phyloP scores from a whole-genome alignment of 2,329 filamentous ascomycete species.

The Apiospora sp. region DNA sequence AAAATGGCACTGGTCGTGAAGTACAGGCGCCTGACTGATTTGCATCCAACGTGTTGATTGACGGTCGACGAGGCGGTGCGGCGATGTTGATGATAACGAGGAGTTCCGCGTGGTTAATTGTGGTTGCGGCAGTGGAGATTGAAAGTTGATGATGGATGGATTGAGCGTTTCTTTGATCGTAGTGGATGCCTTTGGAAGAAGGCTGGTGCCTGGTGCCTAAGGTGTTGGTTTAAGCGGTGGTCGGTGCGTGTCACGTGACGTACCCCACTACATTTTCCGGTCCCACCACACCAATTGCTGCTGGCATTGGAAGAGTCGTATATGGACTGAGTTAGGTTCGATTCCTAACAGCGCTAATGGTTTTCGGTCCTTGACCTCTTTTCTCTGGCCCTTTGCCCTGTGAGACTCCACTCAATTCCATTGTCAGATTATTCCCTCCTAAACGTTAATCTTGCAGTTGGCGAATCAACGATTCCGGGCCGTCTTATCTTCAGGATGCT shows the following conservation, averaged over 20 bases:
- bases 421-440: too few relatives aligned
- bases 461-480: too few relatives aligned
- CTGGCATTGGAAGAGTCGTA: too few relatives aligned
- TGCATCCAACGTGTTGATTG: not conserved
- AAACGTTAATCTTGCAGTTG: too few relatives aligned
- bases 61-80: not conserved
- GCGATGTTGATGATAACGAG: not conserved
- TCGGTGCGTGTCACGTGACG: not conserved
- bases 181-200: too few relatives aligned
- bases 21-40: not conserved
- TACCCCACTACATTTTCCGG: too few relatives aligned
- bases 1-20: constrained; percentile 8
- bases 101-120: not conserved
- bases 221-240: not conserved
- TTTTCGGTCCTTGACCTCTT: too few relatives aligned
- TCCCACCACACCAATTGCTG: too few relatives aligned
- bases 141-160: not conserved
- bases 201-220: not conserved
- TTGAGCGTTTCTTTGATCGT: not conserved
- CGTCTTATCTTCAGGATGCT: not conserved
- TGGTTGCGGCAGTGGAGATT: not conserved
- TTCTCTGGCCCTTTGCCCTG: too few relatives aligned
- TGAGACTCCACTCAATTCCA: too few relatives aligned
- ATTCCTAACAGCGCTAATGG: too few relatives aligned
- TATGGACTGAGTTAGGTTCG: too few relatives aligned